Base-by-base conservation (phyloP, 139 green algal genomes). In the Micromonas commoda region DNA sequence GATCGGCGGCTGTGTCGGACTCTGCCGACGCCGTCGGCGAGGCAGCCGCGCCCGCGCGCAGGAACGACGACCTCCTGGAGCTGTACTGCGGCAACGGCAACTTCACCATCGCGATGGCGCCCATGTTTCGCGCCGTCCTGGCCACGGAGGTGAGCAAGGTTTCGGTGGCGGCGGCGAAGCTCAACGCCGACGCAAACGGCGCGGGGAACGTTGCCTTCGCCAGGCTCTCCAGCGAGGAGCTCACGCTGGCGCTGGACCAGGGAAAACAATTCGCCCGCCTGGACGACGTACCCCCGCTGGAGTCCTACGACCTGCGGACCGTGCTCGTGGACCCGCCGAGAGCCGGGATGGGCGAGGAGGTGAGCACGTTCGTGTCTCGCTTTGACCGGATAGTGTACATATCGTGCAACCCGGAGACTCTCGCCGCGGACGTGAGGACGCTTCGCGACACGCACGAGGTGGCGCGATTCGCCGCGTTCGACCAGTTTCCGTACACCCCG, bases 31-130 rank as follows among this genome's bases (percentile, higher is more conserved):
- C 5, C 13, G 23, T 83, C 26, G 77, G 84, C 19, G 85, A 86
- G 9, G 91, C 88, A 0, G 1, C n/a, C 64, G 2, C 52, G 37
- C 64, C 63, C 9, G 31, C 45, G 54, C 78, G 72, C 39, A 77
- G 64, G 57, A 51, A 63, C 0, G 65, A 67, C 29, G 90, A 93
- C 73, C 74, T 93, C 57, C 76, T 93, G 33, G 91, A 96, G 84
- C 83, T 98, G 34, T 98, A 97, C 88, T 97, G 93, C 74, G 94
- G 94, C 63, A 97, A 97, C 82, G 91, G 91, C 53, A 97, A 97
- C 85, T 97, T 97, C 88, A 96, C 92, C 0, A 82, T 93, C 0
- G 90, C 92, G 0, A 70, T 98, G 24, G 89, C 92, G 3, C 78
- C 86, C 0, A 51, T 77, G 1, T 84, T 77, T 81, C 35, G 37